These are phyloP conservation scores for Linnemannia exigua DNA, from an alignment of 192 early-diverging fungal genomes.

Conservation along the genomic window DNA sequence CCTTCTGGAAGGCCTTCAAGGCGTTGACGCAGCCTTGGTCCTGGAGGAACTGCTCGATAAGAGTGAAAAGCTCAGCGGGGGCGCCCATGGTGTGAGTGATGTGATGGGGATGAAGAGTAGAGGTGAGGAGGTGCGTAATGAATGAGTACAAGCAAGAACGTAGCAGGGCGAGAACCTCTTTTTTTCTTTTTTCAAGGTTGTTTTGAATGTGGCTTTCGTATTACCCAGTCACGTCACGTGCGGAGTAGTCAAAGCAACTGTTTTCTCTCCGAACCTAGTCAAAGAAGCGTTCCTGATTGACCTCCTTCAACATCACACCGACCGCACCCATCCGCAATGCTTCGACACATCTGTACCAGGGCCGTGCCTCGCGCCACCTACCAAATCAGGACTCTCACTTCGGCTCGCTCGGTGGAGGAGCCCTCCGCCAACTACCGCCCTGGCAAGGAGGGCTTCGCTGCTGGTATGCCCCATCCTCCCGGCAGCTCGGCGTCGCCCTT, in stretches of 20 bases:
- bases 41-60: constrained; percentile 52
- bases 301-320: background rate
- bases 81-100: constrained; percentile 35
- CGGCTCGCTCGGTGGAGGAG: constrained; percentile 47
- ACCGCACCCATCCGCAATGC: constrained; percentile 22
- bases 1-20: constrained; percentile 53
- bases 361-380: constrained; percentile 19
- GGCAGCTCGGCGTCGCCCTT: constrained; percentile 38
- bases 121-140: background rate
- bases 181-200: constrained; percentile 28
- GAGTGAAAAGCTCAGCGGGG: constrained; percentile 47
- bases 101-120: background rate
- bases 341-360: constrained; percentile 45
- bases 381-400: constrained; percentile 33
- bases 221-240: constrained; percentile 10
- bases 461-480: constrained; percentile 53
- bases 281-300: background rate
- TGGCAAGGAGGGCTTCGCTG: constrained; percentile 53
- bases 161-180: background rate
- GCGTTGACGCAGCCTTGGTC: constrained; percentile 53
- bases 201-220: constrained; percentile 43
- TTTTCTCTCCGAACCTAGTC: background rate
- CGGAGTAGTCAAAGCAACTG: background rate
- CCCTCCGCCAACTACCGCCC: constrained; percentile 48
- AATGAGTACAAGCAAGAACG: background rate